Evolutionary conservation across 1,139 yeast genomes (phyloP), one percentile per base, ranked within the genome.

Genomic region (Tardiomyces blankii): DNA sequence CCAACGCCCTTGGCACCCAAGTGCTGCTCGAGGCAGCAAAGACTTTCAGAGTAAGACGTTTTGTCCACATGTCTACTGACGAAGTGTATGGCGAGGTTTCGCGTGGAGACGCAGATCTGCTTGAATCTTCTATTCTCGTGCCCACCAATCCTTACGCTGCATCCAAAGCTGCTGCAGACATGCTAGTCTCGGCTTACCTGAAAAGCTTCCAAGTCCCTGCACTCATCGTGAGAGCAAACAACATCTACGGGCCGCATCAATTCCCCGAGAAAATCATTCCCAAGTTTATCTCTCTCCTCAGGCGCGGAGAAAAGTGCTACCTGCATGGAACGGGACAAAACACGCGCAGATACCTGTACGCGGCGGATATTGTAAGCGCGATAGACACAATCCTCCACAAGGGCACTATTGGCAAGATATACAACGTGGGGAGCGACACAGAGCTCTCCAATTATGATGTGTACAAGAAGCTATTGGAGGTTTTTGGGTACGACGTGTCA

Each of bases 121-220:
- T 58, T 8, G 80, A 75, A 53, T 47, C 60, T 0, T 63, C 69
- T 1, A 53, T 54, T 1, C 57, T 78, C 28, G 61, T 63, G 13
- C 83, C 83, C 1, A 72, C 82, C 0, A 77, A 76, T 51, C 82
- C 82, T 1, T 78, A 78, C 51, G 67, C 82, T 2, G 81, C 82
- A 0, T 66, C 79, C 18, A 78, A 78, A 54, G 82, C 82, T 1
- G 68, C 80, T 1, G 65, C 73, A 3, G 83, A 78, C 50, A 59
- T 77, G 61, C 67, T 77, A 2, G 67, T 75, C 3, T 59, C 67
- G 39, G 70, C 81, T 0, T 78, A 78, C 52, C 55, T 60, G 41
- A 65, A 65, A 47, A 71, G 78, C 19, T 77, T 62, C 55, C 61
- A 64, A 6, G 48, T 76, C 12, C 78, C 77, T 2, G 62, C 69